phyloP scores from a whole-genome alignment of 176 grass and related monocot species.

The Chrysopogon serrulatus region DNA sequence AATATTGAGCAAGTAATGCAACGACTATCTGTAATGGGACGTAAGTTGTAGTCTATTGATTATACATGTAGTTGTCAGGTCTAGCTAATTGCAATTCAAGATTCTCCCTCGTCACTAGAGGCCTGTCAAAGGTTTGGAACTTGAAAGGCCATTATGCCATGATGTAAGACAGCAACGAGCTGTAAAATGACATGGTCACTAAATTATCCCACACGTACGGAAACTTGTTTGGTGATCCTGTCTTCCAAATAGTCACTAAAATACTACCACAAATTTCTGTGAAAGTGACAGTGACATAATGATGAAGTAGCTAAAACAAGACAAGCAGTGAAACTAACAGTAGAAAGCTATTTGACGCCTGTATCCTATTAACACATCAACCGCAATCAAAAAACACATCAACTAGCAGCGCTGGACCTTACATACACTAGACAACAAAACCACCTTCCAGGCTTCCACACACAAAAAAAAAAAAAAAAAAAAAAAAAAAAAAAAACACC shows the following conservation, averaged over 20 bases:
- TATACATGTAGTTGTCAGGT: background rate
- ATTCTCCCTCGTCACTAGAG: background rate
- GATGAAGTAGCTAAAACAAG: background rate
- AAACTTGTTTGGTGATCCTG: background rate
- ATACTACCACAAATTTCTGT: background rate
- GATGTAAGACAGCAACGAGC: background rate
- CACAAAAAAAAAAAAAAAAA: background rate
- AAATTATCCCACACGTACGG: background rate
- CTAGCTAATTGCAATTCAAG: background rate
- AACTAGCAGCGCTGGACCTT: background rate
- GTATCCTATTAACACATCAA: background rate
- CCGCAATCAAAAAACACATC: too few species aligned
- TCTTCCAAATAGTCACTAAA: background rate
- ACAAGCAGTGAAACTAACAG: conserved; percentile 1
- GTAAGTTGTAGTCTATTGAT: background rate
- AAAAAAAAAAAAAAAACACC: background rate
- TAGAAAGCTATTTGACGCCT: conserved; percentile 11
- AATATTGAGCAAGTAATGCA: background rate
- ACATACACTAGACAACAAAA: conserved; percentile 25
- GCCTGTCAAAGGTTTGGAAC: background rate
- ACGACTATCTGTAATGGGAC: background rate
- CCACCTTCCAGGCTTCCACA: conserved; percentile 11
- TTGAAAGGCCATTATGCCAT: background rate
- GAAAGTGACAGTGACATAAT: conserved; percentile 9
- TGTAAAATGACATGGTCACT: background rate